Conservation (phyloP, 306 rosid genomes). For the Quercus gilva region DNA sequence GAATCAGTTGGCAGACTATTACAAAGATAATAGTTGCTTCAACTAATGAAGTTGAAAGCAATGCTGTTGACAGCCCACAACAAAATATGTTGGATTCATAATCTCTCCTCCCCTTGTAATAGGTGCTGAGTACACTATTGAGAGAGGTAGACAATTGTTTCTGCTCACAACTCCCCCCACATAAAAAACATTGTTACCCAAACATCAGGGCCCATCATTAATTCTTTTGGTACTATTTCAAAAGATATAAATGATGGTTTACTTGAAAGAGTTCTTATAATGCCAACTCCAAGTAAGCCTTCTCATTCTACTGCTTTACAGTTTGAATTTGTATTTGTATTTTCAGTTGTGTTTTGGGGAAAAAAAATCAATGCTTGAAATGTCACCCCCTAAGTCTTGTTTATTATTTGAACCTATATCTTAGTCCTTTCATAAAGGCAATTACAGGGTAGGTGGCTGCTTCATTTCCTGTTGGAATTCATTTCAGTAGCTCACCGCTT, state of each 20-base stretch:
- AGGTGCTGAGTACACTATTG: conserved; percentile 63
- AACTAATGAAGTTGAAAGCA: conserved; percentile 24
- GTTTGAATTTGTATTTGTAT: conserved; percentile 11
- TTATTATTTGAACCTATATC: conserved; percentile 75
- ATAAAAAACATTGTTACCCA: conserved; percentile 57
- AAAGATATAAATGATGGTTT: conserved; percentile 34
- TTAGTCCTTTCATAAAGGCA: conserved; percentile 39
- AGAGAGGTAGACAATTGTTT: conserved; percentile 77
- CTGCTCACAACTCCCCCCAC: conserved; percentile 85
- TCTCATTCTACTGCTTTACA: conserved; percentile 35
- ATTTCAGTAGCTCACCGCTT: conserved; percentile 40
- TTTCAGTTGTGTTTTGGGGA: conserved; percentile 29
- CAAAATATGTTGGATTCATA: conserved; percentile 26
- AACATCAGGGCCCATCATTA: conserved; percentile 38
- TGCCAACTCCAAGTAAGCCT: conserved; percentile 46
- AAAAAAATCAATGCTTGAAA: conserved; percentile 50
- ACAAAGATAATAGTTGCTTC: conserved; percentile 9
- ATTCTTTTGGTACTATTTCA: conserved; percentile 26
- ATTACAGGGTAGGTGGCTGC: conserved; percentile 43
- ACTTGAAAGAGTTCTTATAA: conserved; percentile 20
- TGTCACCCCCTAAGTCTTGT: conserved; percentile 88
- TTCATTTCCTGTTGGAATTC: conserved; percentile 70
- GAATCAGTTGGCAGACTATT: conserved; percentile 13
- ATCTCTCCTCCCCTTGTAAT: conserved; percentile 86
- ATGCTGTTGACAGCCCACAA: conserved; percentile 38